These are phyloP conservation scores for Dillenia turbinata DNA, from an alignment of 164 flowering plant genomes.

Conservation along the genomic window DNA sequence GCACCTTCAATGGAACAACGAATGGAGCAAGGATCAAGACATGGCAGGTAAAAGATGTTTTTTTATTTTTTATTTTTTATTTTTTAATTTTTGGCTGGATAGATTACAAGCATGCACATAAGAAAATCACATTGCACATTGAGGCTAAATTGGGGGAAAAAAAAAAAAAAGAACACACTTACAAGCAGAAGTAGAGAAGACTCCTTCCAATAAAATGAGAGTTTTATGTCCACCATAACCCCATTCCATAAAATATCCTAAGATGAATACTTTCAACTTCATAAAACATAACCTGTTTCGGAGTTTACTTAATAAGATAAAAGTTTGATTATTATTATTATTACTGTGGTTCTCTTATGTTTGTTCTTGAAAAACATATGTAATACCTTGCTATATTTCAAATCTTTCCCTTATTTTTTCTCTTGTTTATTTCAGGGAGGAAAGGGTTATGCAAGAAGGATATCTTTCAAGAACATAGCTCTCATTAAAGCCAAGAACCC, in stretches of 20 bases:
- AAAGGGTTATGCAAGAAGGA: slow-evolving; percentile 29
- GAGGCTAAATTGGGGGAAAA: no score
- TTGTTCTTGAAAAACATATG: no score
- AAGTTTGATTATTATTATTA: background rate
- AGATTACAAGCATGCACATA: no score
- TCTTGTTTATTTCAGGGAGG: slow-evolving; percentile 23
- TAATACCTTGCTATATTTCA: background rate
- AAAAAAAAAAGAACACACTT: no score
- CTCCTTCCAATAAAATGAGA: no score
- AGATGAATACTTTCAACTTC: background rate
- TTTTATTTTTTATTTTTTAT: no score
- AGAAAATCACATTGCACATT: background rate
- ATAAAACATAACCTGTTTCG: background rate
- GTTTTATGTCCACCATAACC: no score
- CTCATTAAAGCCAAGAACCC: slow-evolving; percentile 23
- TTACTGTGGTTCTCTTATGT: no score
- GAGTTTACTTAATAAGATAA: slow-evolving; percentile 2
- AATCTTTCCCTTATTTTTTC: background rate
- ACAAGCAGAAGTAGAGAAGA: no score
- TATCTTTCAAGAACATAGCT: slow-evolving; percentile 16
- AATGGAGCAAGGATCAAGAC: slow-evolving; percentile 69
- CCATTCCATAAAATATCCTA: background rate
- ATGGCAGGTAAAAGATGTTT: slow-evolving; percentile 29
- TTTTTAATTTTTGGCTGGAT: no score
- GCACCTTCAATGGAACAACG: slow-evolving; percentile 29